A percentile compares a stretch with the other conserved stretches of the same genome.
Evolutionary conservation across 2,329 filamentous ascomycete species (phyloP).

Genomic region (Cadophora luteo-olivacea): DNA sequence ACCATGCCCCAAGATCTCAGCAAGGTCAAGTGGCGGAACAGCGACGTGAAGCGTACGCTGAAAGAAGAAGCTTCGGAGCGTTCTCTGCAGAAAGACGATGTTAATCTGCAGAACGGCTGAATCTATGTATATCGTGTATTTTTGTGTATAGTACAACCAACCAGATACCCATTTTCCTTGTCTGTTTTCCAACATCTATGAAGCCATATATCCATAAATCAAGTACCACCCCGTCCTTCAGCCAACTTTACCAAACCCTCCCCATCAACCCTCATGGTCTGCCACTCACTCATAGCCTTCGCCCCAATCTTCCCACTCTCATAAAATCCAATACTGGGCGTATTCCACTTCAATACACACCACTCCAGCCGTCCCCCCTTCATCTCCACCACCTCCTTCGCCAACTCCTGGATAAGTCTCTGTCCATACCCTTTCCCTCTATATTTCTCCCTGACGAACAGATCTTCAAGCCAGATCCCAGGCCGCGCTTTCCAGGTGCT

Average conservation of each 20-base stretch:
- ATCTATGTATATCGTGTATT: constrained; percentile 1
- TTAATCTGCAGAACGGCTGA: not conserved
- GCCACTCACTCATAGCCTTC: constrained; percentile 71
- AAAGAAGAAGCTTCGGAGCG: not conserved
- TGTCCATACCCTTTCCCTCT: constrained; percentile 83
- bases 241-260: constrained; percentile 67
- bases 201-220: not conserved
- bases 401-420: constrained; percentile 74
- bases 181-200: not conserved
- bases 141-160: not conserved
- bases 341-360: constrained; percentile 92
- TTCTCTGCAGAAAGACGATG: not conserved
- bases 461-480: constrained; percentile 91
- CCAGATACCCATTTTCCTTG: not conserved
- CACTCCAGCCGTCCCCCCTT: constrained; percentile 83
- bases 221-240: constrained; percentile 28
- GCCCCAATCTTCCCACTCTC: constrained; percentile 70
- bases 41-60: not conserved
- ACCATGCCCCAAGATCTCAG: constrained; percentile 9
- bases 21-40: not conserved
- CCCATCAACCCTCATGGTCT: constrained; percentile 76
- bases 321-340: constrained; percentile 89
- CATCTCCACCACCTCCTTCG: constrained; percentile 77
- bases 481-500: constrained; percentile 88
- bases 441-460: constrained; percentile 78